Conservation (phyloP, 2,329 filamentous ascomycete species). For the Albifimbria verrucaria region DNA sequence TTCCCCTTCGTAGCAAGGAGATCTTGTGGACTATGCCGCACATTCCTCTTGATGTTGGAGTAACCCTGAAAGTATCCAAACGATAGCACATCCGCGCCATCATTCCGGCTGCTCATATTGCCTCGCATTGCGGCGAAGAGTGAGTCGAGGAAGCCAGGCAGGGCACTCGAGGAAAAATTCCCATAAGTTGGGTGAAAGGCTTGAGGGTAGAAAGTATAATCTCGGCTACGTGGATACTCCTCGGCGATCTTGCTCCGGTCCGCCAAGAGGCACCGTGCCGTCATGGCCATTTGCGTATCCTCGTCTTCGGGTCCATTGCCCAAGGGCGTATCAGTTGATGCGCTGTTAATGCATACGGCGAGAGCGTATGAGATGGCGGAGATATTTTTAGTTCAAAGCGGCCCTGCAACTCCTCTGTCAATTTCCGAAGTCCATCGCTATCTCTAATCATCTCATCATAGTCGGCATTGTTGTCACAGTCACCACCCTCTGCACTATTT, state of each 20-base stretch:
- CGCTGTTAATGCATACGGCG: no score
- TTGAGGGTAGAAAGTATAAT: constrained; percentile 3
- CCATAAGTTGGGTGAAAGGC: constrained; percentile 1
- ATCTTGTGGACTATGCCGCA: constrained; percentile 1
- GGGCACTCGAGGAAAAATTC: not conserved
- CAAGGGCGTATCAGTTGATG: no score
- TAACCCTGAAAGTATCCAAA: constrained; percentile 12
- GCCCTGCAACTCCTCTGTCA: no score
- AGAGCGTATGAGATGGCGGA: no score
- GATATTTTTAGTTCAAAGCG: no score
- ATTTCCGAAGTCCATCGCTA: no score
- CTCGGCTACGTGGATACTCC: not conserved
- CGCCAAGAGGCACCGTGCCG: no score
- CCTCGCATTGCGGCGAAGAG: not conserved
- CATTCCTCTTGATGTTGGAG: constrained; percentile 8
- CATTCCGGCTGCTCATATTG: constrained; percentile 3
- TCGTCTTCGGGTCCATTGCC: no score
- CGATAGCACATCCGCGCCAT: constrained; percentile 7
- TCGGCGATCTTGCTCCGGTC: not conserved
- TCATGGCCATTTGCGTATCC: no score
- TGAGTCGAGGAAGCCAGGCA: not conserved
- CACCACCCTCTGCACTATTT: no score
- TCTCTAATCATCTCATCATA: no score
- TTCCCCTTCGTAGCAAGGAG: constrained; percentile 6
- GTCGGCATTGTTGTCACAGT: no score